phyloP scores from a whole-genome alignment of 2,329 filamentous ascomycete species.

The Penicillium verrucosum region DNA sequence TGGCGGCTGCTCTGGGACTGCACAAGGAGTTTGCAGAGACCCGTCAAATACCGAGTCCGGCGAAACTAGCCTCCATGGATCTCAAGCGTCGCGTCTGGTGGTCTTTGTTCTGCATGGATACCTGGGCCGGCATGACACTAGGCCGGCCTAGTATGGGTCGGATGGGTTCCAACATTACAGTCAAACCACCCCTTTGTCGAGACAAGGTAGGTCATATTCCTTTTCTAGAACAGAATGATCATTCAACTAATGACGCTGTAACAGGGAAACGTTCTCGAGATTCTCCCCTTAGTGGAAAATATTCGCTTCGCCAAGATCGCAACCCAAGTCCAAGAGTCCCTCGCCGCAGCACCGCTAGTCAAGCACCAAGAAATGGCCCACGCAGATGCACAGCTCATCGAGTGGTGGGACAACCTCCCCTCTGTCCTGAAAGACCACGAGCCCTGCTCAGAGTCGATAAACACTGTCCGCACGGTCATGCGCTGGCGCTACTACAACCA shows the following conservation, averaged over 20 bases:
- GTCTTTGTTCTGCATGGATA: slow-evolving; percentile 70
- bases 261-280: slow-evolving; percentile 59
- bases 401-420: slow-evolving; percentile 70
- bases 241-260: slow-evolving; percentile 14
- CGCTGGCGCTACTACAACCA: slow-evolving; percentile 80
- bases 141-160: slow-evolving; percentile 68
- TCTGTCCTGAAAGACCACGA: slow-evolving; percentile 63
- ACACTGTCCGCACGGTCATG: slow-evolving; percentile 70
- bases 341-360: slow-evolving; percentile 67
- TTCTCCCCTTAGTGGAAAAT: slow-evolving; percentile 70
- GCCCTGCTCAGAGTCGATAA: slow-evolving; percentile 67
- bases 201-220: slow-evolving; percentile 30
- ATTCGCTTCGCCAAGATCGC: slow-evolving; percentile 77
- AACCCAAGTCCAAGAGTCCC: slow-evolving; percentile 71
- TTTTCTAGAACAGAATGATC: slow-evolving; percentile 31
- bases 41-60: slow-evolving; percentile 43
- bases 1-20: slow-evolving; percentile 70
- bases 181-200: slow-evolving; percentile 57
- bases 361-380: slow-evolving; percentile 63
- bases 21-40: slow-evolving; percentile 60
- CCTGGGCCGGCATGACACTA: slow-evolving; percentile 69
- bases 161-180: slow-evolving; percentile 66
- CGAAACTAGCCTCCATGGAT: slow-evolving; percentile 55
- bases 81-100: slow-evolving; percentile 69
- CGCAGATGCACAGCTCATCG: slow-evolving; percentile 65